Evolutionary conservation across 352 stramenopile species (phyloP), one percentile per base, ranked within the genome.

Genomic region (Globisporangium barbulae): DNA sequence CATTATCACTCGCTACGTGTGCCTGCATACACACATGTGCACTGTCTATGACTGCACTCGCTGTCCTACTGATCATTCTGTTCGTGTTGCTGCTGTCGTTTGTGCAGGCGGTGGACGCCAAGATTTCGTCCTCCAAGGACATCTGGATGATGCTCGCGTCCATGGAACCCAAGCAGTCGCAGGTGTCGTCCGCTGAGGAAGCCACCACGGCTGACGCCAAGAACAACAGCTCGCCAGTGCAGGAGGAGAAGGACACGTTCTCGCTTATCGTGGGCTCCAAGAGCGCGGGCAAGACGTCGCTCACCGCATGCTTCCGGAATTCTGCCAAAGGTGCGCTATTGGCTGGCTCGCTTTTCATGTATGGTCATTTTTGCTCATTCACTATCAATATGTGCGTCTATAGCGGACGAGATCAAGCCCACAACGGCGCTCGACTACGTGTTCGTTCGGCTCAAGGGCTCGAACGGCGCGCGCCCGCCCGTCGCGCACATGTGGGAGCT

Each of bases 401-500:
- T 22, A 69, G 82, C 73, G 15, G 88, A 96, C 22, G 77, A 94
- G 61, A 92, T 92, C 60, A 98, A 97, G 65, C 89, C 90, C 35
- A 97, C 90, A 5, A 93, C 93, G 5, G 91, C 90, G 3, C 74
- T 97, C n/a, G 89, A 97, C 67, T 98, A 97, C 61, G 70, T 91
- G 5, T 97, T 93, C 49, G 89, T 91, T 53, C 85, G 89, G 3
- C 71, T 90, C 25, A 94, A 91, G 65, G 66, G 60, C 55, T 69
- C 65, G 4, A 70, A 61, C 42, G 63, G 67, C 28, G 67, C 65
- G 33, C 61, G 69, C 6, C 48, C 71, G 6, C 59, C 68, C 5
- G 85, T 98, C 2, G 90, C 91, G 21, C 88, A 98, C 63, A 95
- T 98, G 65, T 97, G 91, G 92, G 92, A 98, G 71, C 83, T 98